Evolutionary conservation across 805 yeast genomes (phyloP), one percentile per base, ranked within the genome.

Genomic region (Metschnikowia gruessii): DNA sequence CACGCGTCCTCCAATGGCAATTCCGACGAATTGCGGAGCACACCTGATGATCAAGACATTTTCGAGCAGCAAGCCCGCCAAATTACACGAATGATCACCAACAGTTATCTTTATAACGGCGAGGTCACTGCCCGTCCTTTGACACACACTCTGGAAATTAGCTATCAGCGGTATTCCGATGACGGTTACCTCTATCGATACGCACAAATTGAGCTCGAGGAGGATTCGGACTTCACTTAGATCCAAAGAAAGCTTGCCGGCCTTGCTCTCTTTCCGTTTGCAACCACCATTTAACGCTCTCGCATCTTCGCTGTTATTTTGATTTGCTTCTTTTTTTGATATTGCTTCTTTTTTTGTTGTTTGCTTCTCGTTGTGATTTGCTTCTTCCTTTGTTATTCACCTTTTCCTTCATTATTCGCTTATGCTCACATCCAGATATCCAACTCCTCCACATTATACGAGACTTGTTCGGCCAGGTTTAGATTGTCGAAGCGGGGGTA

Each of bases 401-500:
- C 9, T 7, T 7, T 21, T 5, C 9, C 8, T 26, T 10, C 12
- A 11, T 8, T 26, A 26, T 10, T 26, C 28, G 13, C 19, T 18
- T 16, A 5, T 22, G 1, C 33, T 43, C 44, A 70, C 37, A 73
- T 53, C 53, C 67, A 62, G 43, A 73, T 58, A 53, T 81, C 83
- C 45, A 83, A 58, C 55, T 81, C 87, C 37, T 70, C 76, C n/a
- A 81, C 59, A 16, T 59, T 59, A 50, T 67, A 66, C 26, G 46
- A 40, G 4, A 47, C 55, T 1, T 55, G 58, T 4, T 50, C 31
- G 38, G 26, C 18, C 40, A 18, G 28, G 2, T 57, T 57, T 18
- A 68, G 37, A 4, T 42, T 36, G 6, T 74, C 77, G n/a, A 82
- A 55, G 4, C 68, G 55, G 1, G 98, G 98, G 62, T 86, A 90